Conservation (phyloP, 2,329 filamentous ascomycete genomes). For the Neofusicoccum parvum region DNA sequence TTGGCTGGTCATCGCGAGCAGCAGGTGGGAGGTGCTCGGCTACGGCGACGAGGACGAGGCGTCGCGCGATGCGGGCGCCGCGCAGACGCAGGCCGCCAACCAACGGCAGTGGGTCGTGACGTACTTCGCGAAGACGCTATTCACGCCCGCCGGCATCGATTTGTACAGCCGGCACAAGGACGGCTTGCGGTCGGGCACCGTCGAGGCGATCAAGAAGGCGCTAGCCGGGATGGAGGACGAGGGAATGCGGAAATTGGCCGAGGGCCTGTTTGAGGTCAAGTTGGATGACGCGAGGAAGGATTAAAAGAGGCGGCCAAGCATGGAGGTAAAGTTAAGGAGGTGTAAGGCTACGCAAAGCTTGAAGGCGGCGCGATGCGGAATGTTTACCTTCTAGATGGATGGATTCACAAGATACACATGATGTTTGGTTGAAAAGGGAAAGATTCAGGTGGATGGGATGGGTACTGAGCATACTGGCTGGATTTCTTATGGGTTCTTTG, state of each 20-base stretch:
- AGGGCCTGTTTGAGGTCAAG: conserved; percentile 50
- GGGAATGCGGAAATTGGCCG: conserved; percentile 57
- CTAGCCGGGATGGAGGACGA: conserved; percentile 55
- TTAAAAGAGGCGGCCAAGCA: conserved; percentile 2
- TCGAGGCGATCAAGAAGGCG: conserved; percentile 58
- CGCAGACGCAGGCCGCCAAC: conserved; percentile 26
- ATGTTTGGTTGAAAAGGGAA: neutral
- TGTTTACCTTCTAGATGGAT: neutral
- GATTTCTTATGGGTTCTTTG: neutral
- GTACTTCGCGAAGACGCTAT: conserved; percentile 80
- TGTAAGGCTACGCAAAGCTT: neutral
- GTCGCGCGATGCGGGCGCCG: neutral
- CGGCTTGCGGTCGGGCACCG: conserved; percentile 61
- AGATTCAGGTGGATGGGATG: neutral
- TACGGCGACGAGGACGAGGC: conserved; percentile 61
- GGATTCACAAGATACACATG: neutral
- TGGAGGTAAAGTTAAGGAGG: neutral
- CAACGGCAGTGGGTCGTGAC: conserved; percentile 70
- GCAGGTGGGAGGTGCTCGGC: conserved; percentile 80
- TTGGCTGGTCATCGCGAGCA: conserved; percentile 69
- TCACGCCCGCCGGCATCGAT: conserved; percentile 81
- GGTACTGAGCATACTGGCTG: neutral
- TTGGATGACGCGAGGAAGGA: conserved; percentile 27
- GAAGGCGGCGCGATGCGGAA: neutral
- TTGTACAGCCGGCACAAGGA: conserved; percentile 68